Evolutionary conservation across 2,329 filamentous ascomycete genomes (phyloP).

Genomic region (Fusarium sp.): DNA sequence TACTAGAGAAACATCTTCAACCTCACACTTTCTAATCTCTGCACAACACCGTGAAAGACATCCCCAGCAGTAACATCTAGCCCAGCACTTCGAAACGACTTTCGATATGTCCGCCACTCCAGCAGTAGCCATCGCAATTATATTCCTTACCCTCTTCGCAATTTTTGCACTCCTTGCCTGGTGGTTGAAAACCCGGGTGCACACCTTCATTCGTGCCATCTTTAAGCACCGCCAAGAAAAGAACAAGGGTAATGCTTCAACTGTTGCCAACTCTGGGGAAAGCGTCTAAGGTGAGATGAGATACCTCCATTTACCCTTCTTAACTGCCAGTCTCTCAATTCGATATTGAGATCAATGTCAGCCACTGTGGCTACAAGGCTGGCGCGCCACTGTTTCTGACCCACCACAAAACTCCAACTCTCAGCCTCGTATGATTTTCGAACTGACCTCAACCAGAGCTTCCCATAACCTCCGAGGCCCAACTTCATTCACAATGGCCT

Average conservation of each 20-base stretch:
- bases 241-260: conserved; percentile 2
- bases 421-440: conserved; percentile 45
- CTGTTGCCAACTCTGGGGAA: conserved; percentile 12
- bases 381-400: conserved; percentile 5
- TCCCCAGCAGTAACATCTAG: background rate
- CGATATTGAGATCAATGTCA: background rate
- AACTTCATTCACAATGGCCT: conserved; percentile 40
- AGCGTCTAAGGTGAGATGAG: conserved; percentile 20
- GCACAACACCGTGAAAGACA: background rate
- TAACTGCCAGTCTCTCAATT: background rate
- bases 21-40: background rate
- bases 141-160: conserved; percentile 46
- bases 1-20: background rate
- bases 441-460: conserved; percentile 37
- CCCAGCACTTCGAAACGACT: background rate
- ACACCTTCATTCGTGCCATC: conserved; percentile 44
- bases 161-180: conserved; percentile 45
- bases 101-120: conserved; percentile 43
- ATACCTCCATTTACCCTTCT: background rate
- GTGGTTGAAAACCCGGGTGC: conserved; percentile 44
- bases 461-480: conserved; percentile 16
- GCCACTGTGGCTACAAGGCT: conserved; percentile 43
- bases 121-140: conserved; percentile 45
- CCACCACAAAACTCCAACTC: conserved; percentile 40
- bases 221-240: conserved; percentile 33